Evolutionary conservation across 2,329 filamentous ascomycete genomes (phyloP).

Genomic region (Fusarium marasasianum): DNA sequence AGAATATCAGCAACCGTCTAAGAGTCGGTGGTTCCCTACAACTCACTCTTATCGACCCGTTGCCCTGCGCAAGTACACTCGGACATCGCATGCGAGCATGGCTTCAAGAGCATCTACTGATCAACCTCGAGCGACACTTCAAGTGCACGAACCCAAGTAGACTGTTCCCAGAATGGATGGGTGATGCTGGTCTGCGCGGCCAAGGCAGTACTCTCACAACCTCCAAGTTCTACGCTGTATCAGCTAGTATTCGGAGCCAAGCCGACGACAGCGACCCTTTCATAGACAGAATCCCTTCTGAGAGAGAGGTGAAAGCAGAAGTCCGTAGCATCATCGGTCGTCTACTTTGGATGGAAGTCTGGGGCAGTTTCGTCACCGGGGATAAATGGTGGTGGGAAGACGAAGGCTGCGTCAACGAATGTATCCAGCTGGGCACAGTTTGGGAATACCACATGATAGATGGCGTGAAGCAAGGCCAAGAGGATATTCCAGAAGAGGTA

Average conservation of each 20-base stretch:
- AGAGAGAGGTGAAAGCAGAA: constrained; percentile 53
- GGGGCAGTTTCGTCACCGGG: constrained; percentile 62
- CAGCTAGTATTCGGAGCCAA: constrained; percentile 41
- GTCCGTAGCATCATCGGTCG: constrained; percentile 63
- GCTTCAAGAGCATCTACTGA: constrained; percentile 69
- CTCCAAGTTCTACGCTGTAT: constrained; percentile 60
- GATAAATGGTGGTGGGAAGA: constrained; percentile 72
- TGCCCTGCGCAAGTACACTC: constrained; percentile 63
- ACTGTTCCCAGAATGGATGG: constrained; percentile 68
- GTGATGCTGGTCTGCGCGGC: constrained; percentile 61
- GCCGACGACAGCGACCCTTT: constrained; percentile 37
- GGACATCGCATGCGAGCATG: constrained; percentile 68
- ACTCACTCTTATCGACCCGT: constrained; percentile 70
- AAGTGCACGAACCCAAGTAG: constrained; percentile 68
- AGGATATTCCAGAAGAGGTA: background rate
- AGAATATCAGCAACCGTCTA: constrained; percentile 65
- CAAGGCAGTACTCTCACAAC: constrained; percentile 58
- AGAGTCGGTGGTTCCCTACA: constrained; percentile 64
- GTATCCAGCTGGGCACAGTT: constrained; percentile 60
- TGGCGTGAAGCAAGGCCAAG: constrained; percentile 58
- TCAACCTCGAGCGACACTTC: constrained; percentile 67
- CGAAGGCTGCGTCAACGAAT: constrained; percentile 63
- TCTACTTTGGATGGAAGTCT: constrained; percentile 69
- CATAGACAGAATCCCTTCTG: constrained; percentile 30
- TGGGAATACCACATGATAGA: constrained; percentile 69